Percentiles rank a stretch among this genome's conserved stretches.
Conservation (phyloP, 176 grass and related monocot species). For the Areca catechu region DNA sequence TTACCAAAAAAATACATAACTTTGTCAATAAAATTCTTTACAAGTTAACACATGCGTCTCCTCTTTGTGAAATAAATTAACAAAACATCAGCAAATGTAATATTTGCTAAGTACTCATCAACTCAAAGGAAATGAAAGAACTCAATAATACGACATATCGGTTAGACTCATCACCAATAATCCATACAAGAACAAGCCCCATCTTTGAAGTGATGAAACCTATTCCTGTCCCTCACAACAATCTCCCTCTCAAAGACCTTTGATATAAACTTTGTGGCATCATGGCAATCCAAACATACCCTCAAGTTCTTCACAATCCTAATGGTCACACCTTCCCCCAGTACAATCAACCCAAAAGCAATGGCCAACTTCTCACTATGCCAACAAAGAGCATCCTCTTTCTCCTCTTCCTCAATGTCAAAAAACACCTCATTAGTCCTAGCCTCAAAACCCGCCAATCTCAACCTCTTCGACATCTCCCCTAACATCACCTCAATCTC, state of each 20-base stretch:
- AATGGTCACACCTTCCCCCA: slow-evolving; percentile 34
- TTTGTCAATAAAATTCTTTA: too few species aligned
- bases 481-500: slow-evolving; percentile 66
- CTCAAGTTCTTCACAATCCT: slow-evolving; percentile 70
- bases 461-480: slow-evolving; percentile 40
- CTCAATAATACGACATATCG: too few species aligned
- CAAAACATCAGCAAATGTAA: too few species aligned
- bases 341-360: slow-evolving; percentile 41
- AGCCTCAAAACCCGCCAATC: slow-evolving; percentile 35
- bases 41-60: too few species aligned
- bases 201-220: slow-evolving; percentile 82
- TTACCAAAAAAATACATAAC: too few species aligned
- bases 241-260: slow-evolving; percentile 61
- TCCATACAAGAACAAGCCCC: slow-evolving; percentile 65
- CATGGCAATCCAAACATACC: slow-evolving; percentile 68
- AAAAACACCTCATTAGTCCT: slow-evolving; percentile 63
- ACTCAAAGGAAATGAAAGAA: too few species aligned
- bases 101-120: too few species aligned
- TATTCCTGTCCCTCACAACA: slow-evolving; percentile 70
- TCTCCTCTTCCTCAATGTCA: slow-evolving; percentile 81
- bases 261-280: slow-evolving; percentile 56
- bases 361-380: slow-evolving; percentile 66
- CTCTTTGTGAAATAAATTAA: too few species aligned
- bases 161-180: slow-evolving; percentile 40
- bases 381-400: slow-evolving; percentile 52